phyloP scores from a whole-genome alignment of 768 basidiomycete genomes.

The Kwoniella pini region DNA sequence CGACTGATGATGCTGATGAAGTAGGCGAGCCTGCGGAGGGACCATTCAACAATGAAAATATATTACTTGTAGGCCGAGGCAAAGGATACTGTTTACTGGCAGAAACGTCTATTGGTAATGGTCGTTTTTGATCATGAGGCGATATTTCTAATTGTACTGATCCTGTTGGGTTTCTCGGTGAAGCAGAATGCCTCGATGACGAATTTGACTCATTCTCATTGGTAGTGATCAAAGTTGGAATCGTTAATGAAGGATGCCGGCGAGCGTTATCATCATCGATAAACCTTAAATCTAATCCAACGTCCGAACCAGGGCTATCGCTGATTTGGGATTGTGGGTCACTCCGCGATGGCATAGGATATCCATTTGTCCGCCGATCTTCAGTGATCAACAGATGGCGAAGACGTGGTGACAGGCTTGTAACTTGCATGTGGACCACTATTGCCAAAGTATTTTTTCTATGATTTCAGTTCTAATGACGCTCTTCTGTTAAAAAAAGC shows the following conservation, averaged over 20 bases:
- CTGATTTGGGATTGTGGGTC: neutral
- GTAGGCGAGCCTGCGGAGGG: conserved; percentile 12
- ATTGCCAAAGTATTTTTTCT: no score
- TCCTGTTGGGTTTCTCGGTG: neutral
- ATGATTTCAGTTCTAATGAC: no score
- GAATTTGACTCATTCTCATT: neutral
- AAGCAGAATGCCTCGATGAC: neutral
- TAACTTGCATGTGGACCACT: conserved; percentile 27
- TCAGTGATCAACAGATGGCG: conserved; percentile 42
- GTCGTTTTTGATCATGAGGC: neutral
- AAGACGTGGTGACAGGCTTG: conserved; percentile 27
- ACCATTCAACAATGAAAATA: conserved; percentile 32
- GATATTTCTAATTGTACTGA: neutral
- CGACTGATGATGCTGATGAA: conserved; percentile 23
- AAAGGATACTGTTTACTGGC: neutral
- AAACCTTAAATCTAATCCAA: no score
- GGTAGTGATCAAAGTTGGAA: neutral
- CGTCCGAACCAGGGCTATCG: no score
- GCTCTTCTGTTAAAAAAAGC: no score
- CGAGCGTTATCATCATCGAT: no score
- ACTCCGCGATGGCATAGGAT: conserved; percentile 21
- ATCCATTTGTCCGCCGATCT: conserved; percentile 24
- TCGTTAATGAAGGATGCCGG: neutral
- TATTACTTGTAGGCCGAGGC: conserved; percentile 12
- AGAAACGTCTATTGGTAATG: neutral